Percentiles rank a stretch among this genome's conserved stretches.
phyloP scores from a whole-genome alignment of 345 rosid genomes.

The Aurinia saxatilis region DNA sequence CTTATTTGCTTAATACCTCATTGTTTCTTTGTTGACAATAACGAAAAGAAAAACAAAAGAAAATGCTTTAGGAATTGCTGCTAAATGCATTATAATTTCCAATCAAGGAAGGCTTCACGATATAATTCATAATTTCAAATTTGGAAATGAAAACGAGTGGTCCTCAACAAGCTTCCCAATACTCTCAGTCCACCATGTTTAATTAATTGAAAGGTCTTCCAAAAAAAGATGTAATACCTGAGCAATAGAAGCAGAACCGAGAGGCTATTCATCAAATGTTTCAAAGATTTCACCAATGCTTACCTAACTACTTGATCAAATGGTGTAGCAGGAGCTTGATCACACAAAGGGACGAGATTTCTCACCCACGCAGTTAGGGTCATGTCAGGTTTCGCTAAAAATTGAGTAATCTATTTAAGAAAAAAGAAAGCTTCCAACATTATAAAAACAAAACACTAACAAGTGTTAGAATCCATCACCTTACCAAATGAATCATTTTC shows the following conservation, averaged over 20 bases:
- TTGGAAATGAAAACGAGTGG: too few relatives aligned
- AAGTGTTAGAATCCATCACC: slow-evolving; percentile 27
- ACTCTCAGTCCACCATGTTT: not conserved
- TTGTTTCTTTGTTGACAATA: too few relatives aligned
- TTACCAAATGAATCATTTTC: too few relatives aligned
- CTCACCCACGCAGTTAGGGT: slow-evolving; percentile 93
- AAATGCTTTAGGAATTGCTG: too few relatives aligned
- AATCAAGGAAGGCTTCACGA: too few relatives aligned
- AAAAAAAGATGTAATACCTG: slow-evolving; percentile 44
- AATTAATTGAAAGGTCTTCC: not conserved
- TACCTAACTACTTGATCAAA: slow-evolving; percentile 61
- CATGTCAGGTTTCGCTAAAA: slow-evolving; percentile 84
- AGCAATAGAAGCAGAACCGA: slow-evolving; percentile 96
- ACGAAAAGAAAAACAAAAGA: too few relatives aligned
- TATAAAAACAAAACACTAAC: not conserved
- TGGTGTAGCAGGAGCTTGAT: slow-evolving; percentile 82
- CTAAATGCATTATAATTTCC: too few relatives aligned
- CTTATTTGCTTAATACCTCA: too few relatives aligned
- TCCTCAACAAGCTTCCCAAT: not conserved
- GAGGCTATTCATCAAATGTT: slow-evolving; percentile 63
- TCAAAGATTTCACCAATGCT: slow-evolving; percentile 52
- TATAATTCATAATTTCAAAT: too few relatives aligned
- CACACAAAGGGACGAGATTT: slow-evolving; percentile 80
- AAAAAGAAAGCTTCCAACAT: not conserved
- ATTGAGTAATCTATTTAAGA: slow-evolving; percentile 59